Evolutionary conservation across 2,329 filamentous ascomycete genomes (phyloP).

Genomic region (Ophiostoma ulmi): DNA sequence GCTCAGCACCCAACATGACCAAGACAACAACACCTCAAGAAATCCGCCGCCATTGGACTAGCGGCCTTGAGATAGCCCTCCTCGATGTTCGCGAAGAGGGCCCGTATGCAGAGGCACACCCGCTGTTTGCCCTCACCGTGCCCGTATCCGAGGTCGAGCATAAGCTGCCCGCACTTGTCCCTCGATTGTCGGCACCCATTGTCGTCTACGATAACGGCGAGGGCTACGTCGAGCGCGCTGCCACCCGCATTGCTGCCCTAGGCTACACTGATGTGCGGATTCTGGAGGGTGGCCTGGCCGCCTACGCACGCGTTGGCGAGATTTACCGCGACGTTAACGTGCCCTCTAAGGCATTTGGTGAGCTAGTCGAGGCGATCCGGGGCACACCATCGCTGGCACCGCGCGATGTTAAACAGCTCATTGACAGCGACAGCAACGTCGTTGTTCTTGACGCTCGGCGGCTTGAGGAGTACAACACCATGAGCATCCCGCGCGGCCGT

Average conservation of each 20-base stretch:
- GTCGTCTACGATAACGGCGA: slow-evolving; percentile 21
- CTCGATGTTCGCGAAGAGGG: slow-evolving; percentile 22
- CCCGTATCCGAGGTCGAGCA: slow-evolving; percentile 18
- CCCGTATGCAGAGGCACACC: slow-evolving; percentile 19
- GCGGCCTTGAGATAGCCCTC: slow-evolving; percentile 20
- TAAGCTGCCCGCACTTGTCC: slow-evolving; percentile 19
- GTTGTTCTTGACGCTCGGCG: slow-evolving; percentile 19
- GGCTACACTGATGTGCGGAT: slow-evolving; percentile 16
- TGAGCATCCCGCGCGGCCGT: slow-evolving; percentile 22
- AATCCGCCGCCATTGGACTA: slow-evolving; percentile 18
- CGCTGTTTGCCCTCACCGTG: slow-evolving; percentile 21
- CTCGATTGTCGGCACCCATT: slow-evolving; percentile 9
- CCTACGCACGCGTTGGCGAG: slow-evolving; percentile 18
- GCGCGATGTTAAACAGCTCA: not conserved
- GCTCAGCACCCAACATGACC: not conserved
- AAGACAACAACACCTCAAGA: slow-evolving; percentile 14
- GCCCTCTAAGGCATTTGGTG: slow-evolving; percentile 22
- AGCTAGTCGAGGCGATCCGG: slow-evolving; percentile 22
- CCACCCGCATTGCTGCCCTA: slow-evolving; percentile 11
- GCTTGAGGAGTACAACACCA: slow-evolving; percentile 21
- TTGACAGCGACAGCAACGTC: not conserved
- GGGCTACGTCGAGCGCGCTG: slow-evolving; percentile 19
- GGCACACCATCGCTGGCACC: slow-evolving; percentile 17
- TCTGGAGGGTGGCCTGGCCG: slow-evolving; percentile 15
- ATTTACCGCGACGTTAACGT: slow-evolving; percentile 22